Evolutionary conservation across 2,329 filamentous ascomycete genomes (phyloP).

Genomic region (Biscogniauxia sp.): DNA sequence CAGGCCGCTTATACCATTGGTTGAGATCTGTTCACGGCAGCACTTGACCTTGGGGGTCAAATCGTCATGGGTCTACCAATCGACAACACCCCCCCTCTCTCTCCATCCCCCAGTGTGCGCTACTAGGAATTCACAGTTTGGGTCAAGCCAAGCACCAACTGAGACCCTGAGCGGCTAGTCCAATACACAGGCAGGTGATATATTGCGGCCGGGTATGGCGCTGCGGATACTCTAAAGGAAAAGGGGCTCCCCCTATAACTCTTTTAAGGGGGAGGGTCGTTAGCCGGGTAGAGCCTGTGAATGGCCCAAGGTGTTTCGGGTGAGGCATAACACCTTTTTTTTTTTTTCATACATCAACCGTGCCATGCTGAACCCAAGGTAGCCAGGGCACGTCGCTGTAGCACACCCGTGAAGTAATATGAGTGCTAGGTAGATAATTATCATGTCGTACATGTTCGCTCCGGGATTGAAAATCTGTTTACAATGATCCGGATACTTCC

Average conservation of each 20-base stretch:
- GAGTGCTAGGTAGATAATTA: constrained; percentile 5
- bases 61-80: constrained; percentile 12
- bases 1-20: constrained; percentile 23
- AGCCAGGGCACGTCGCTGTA: constrained; percentile 10
- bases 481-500: neutral
- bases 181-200: neutral
- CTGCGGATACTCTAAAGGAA: neutral
- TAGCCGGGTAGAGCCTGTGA: neutral
- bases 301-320: neutral
- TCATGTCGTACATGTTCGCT: constrained; percentile 11
- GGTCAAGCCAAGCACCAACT: neutral
- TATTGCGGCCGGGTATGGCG: neutral
- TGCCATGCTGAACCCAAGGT: constrained; percentile 10
- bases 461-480: constrained; percentile 1
- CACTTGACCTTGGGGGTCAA: constrained; percentile 21
- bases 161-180: neutral
- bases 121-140: neutral
- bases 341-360: neutral
- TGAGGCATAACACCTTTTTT: neutral
- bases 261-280: neutral
- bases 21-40: constrained; percentile 19
- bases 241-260: neutral
- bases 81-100: neutral
- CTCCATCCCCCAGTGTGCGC: neutral
- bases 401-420: constrained; percentile 9